Percentiles rank a stretch among this genome's conserved stretches.
Conservation (phyloP, 345 rosid genomes). For the Aegle marmelos region DNA sequence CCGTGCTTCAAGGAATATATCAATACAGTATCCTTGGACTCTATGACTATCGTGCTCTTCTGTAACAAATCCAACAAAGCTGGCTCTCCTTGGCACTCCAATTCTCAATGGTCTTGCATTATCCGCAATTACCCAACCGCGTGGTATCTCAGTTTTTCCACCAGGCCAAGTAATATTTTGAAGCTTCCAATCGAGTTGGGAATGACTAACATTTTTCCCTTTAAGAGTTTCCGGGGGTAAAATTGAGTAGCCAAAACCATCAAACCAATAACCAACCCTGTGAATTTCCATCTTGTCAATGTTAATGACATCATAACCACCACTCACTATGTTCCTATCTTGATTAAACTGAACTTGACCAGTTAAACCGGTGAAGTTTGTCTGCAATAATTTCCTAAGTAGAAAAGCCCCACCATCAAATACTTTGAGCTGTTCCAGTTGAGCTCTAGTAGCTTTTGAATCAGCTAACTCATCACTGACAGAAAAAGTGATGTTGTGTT, state of each 20-base stretch:
- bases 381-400: slow-evolving; percentile 43
- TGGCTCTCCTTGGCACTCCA: slow-evolving; percentile 75
- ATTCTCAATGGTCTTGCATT: slow-evolving; percentile 62
- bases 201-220: slow-evolving; percentile 21
- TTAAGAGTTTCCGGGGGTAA: slow-evolving; percentile 39
- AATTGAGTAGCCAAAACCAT: slow-evolving; percentile 47
- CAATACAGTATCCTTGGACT: slow-evolving; percentile 70
- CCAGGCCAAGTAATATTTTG: slow-evolving; percentile 73
- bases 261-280: slow-evolving; percentile 75
- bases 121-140: slow-evolving; percentile 81
- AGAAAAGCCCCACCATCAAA: slow-evolving; percentile 58
- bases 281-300: slow-evolving; percentile 35
- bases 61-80: slow-evolving; percentile 72
- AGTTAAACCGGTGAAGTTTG: slow-evolving; percentile 69
- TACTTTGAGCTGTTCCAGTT: slow-evolving; percentile 49
- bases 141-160: slow-evolving; percentile 59
- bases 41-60: slow-evolving; percentile 41
- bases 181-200: slow-evolving; percentile 47
- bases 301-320: slow-evolving; percentile 79
- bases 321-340: slow-evolving; percentile 40
- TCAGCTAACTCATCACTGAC: slow-evolving; percentile 31
- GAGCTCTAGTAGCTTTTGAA: slow-evolving; percentile 26
- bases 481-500: slow-evolving; percentile 54
- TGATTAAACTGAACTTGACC: slow-evolving; percentile 61
- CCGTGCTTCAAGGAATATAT: slow-evolving; percentile 65